Base-by-base conservation (phyloP, 768 basidiomycete species). In the Pleurotus platypus region DNA sequence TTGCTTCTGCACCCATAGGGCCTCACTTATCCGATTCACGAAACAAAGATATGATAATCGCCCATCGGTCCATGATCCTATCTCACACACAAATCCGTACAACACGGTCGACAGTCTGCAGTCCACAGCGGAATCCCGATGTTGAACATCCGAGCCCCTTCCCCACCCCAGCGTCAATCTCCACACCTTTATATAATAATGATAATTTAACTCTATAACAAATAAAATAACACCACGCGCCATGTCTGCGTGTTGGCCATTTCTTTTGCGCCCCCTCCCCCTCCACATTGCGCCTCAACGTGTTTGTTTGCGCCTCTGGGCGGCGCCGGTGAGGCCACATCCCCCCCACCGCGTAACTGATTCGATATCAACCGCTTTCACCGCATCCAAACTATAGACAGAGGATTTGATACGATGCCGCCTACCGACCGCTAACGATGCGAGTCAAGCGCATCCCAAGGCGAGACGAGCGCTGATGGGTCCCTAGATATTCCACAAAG, bases 401-500 rank as follows among this genome's bases (percentile, higher is more conserved):
- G 49, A 26, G 26, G 8, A n/a, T 50, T 30, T 54, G 51, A 15
- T 54, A 42, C 16, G 39, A 43, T 40, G 20, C 38, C 51, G 51
- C 51, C 51, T 54, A 42, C 51, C 51, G 24, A 54, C 51, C 51
- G 51, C 51, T 54, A 39, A 42, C n/a, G 51, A 39, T 54, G 51
- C 51, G 51, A 54, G 30, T 35, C 30, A 35, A 35, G 30, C 30
- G 37, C 51, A 54, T 54, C 51, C 39, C 51, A 24, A 37, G 18
- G 39, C 12, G 12, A 20, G 16, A 15, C 37, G 18, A 54, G 38
- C n/a, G 37, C 39, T 54, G 51, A 40, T 54, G 49, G 24, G n/a
- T 42, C 12, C 51, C 51, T 40, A 22, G 20, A 24, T 42, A 16
- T 54, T 18, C 15, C 39, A 37, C 37, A 35, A 51, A 30, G n/a